phyloP scores from a whole-genome alignment of 495 filamentous ascomycete genomes.

The Talaromyces ruber region DNA sequence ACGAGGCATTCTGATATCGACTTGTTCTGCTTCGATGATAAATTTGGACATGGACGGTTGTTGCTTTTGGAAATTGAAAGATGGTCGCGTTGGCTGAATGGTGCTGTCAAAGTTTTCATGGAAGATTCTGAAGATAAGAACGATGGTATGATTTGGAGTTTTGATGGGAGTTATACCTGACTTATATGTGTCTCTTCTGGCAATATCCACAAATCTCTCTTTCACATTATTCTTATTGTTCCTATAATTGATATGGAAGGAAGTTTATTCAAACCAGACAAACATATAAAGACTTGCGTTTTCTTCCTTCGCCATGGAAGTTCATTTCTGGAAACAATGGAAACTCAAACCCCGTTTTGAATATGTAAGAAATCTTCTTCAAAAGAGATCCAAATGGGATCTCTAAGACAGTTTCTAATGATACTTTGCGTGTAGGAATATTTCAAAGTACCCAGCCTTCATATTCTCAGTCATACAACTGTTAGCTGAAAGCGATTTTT shows the following conservation, averaged over 20 bases:
- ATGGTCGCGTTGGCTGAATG: neutral
- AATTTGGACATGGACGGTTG: neutral
- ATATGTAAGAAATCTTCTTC: neutral
- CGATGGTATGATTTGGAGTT: neutral
- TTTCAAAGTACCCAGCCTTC: no score
- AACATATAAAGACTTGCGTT: neutral
- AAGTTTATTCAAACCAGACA: neutral
- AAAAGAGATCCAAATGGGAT: neutral
- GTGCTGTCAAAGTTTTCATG: neutral
- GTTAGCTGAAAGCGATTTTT: neutral
- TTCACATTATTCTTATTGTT: neutral
- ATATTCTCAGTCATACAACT: no score
- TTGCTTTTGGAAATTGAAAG: neutral
- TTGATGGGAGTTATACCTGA: neutral
- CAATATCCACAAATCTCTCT: neutral
- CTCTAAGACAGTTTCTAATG: neutral
- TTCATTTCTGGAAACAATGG: neutral
- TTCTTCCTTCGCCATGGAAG: neutral
- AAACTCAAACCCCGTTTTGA: neutral
- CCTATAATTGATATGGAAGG: neutral
- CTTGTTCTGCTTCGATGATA: neutral
- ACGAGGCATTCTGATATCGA: slow-evolving; percentile 7
- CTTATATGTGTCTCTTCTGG: neutral
- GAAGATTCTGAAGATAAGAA: neutral
- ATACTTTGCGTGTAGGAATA: neutral